Base-by-base conservation (phyloP, 768 basidiomycete species). In the Hysterangium stoloniferum region DNA sequence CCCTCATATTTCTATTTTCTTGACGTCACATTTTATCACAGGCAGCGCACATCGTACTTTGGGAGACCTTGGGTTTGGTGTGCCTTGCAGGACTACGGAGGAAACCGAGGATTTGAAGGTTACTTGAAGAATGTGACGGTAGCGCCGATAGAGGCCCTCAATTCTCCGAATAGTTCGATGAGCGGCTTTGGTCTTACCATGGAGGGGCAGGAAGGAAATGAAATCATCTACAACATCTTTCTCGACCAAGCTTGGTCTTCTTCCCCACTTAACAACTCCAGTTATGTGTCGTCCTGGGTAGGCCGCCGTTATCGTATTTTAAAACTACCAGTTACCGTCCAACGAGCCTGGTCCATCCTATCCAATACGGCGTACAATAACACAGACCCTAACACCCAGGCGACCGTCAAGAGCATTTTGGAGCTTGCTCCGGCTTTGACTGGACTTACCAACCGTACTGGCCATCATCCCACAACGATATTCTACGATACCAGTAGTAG, bases 51-150 rank as follows among this genome's bases (percentile, higher is more conserved):
- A 19, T 52, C 58, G 48, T 71, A 71, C 56, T 69, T 62, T 33
- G 71, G 70, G 4, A 71, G 69, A 44, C 55, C 60, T 17, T 71
- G 70, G 70, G 57, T 70, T 12, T 71, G 70, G 70, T 71, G 70
- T 58, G 58, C 70, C 52, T 61, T 71, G 4, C 70, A 71, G 38
- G 63, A 65, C 53, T 69, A 56, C 48, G 70, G 70, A 31, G 68
- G 70, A 6, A 69, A 61, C 37, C 63, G 69, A 59, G 70, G 68
- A 6, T 35, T 68, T 45, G 66, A 69, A 45, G 63, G 70, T 57
- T 67, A 68, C 47, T 58, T 71, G n/a, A 55, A 58, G 25, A 69
- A 62, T 36, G 35, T 71, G 42, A 68, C 66, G 2, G 51, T 52
- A 11, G 63, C 58, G 2, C 68, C 69, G 3, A 19, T 71, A 31